These are phyloP conservation scores for Juglanconis sp. DNA, from an alignment of 2,329 filamentous ascomycete species.

Conservation along the genomic window DNA sequence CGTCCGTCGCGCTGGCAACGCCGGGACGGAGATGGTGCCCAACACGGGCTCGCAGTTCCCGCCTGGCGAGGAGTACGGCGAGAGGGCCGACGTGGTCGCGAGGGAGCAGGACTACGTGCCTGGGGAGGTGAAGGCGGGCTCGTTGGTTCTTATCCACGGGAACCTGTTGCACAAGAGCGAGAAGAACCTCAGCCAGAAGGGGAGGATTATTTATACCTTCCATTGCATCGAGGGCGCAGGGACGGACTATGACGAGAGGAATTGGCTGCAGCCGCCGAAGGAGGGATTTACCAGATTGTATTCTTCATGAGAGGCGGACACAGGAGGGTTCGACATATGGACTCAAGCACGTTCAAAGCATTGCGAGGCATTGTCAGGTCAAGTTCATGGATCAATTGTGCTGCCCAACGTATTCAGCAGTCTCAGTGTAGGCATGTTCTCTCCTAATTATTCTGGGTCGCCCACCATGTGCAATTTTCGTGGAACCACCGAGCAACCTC, in stretches of 20 bases:
- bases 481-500: background rate
- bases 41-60: constrained; percentile 68
- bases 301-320: constrained; percentile 21
- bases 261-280: constrained; percentile 87
- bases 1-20: constrained; percentile 57
- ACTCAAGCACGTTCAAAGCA: background rate
- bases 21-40: constrained; percentile 67
- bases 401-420: background rate
- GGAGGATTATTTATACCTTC: constrained; percentile 94
- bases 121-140: constrained; percentile 86
- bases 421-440: background rate
- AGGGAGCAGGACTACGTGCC: constrained; percentile 64
- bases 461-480: background rate
- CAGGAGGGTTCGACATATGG: background rate
- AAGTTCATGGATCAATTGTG: background rate
- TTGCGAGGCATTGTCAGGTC: background rate
- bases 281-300: constrained; percentile 74
- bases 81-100: constrained; percentile 35
- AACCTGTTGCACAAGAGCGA: constrained; percentile 96
- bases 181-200: constrained; percentile 81
- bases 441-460: background rate
- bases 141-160: constrained; percentile 89
- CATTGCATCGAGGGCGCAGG: constrained; percentile 85
- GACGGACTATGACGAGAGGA: constrained; percentile 74
- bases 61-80: constrained; percentile 44